Evolutionary conservation across 2,329 filamentous ascomycete genomes (phyloP).

Genomic region (Lasiodiplodia sp.): DNA sequence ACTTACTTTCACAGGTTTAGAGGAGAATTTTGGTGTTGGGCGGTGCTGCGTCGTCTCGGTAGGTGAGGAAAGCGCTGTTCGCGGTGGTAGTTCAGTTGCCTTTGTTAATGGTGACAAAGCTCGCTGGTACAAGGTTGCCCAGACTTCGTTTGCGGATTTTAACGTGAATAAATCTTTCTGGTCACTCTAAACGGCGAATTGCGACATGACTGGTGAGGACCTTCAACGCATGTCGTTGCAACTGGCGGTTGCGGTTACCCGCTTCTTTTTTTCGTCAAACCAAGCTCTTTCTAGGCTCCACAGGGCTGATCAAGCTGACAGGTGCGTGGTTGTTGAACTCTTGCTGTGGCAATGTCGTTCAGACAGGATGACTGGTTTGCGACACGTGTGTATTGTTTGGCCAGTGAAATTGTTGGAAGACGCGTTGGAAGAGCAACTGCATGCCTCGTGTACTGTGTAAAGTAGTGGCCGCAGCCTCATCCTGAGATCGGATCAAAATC

Average conservation of each 20-base stretch:
- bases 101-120: conserved; percentile 13
- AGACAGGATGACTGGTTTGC: not conserved
- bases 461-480: not conserved
- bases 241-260: not conserved
- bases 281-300: not conserved
- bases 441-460: not conserved
- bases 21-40: not conserved
- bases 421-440: conserved; percentile 1
- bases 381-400: conserved; percentile 17
- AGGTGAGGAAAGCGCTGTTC: conserved; percentile 2
- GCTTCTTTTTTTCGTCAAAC: not conserved
- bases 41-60: not conserved
- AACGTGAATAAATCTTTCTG: too few species aligned
- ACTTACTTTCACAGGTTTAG: not conserved
- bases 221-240: not conserved
- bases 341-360: not conserved
- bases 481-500: not conserved
- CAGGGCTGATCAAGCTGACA: not conserved
- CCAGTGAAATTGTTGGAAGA: not conserved
- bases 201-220: not conserved
- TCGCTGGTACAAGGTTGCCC: not conserved
- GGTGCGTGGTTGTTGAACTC: not conserved
- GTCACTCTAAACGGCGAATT: not conserved
- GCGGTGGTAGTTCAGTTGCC: not conserved
- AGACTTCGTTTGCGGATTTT: not conserved